A percentile compares a stretch with the other conserved stretches of the same genome.
phyloP scores from a whole-genome alignment of 2,329 filamentous ascomycete genomes.

The Nothophoma quercina region DNA sequence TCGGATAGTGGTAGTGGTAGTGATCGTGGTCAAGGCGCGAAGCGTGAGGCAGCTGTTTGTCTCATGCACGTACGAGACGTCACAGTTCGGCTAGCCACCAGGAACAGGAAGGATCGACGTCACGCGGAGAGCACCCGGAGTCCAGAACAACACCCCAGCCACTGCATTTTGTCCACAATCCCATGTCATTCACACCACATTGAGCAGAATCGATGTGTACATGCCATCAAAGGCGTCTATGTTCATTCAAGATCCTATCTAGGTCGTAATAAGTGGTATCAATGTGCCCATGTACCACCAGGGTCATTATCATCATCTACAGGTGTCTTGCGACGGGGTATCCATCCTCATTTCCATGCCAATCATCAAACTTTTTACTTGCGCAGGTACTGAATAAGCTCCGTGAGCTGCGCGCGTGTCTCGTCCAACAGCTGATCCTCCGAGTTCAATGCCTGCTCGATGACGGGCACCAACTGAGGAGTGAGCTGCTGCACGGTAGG shows the following conservation, averaged over 20 bases:
- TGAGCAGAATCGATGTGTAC: not conserved
- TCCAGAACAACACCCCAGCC: conserved; percentile 6
- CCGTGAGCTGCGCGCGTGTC: conserved; percentile 71
- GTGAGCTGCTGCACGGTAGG: conserved; percentile 74
- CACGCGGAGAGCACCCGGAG: conserved; percentile 15
- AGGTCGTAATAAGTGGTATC: conserved; percentile 33
- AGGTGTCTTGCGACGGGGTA: conserved; percentile 40
- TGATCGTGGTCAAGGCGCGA: not conserved
- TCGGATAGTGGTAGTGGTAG: not conserved
- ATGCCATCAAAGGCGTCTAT: conserved; percentile 12
- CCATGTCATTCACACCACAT: not conserved
- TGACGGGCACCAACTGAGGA: conserved; percentile 71
- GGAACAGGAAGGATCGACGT: conserved; percentile 26
- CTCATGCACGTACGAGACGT: conserved; percentile 26
- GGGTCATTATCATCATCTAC: conserved; percentile 25
- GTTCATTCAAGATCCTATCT: conserved; percentile 27
- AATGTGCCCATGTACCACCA: conserved; percentile 20
- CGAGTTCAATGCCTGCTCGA: conserved; percentile 76
- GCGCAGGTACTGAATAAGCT: conserved; percentile 65
- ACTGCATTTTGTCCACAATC: not conserved
- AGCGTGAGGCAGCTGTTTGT: conserved; percentile 21
- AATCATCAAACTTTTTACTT: conserved; percentile 39
- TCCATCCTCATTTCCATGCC: conserved; percentile 27
- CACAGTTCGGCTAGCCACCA: conserved; percentile 25
- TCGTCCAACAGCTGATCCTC: conserved; percentile 78